Conservation (phyloP, 306 rosid species). For the Pyrus bretschneideri region DNA sequence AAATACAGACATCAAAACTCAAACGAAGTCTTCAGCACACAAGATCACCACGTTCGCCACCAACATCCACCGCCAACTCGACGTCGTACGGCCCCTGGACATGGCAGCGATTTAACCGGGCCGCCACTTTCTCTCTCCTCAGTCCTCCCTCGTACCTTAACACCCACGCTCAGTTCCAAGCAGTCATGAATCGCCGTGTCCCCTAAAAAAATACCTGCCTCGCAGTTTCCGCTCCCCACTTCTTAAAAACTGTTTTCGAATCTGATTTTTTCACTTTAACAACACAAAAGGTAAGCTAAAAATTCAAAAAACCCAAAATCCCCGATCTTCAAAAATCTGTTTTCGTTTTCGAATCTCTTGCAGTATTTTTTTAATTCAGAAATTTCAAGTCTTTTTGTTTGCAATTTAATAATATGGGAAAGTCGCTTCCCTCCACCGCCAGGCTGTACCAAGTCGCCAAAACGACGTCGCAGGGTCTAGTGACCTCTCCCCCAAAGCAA, state of each 20-base stretch:
- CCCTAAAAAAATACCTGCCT: conserved; percentile 4
- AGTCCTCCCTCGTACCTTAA: not conserved
- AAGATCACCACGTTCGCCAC: not conserved
- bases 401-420: not conserved
- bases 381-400: not conserved
- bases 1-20: not conserved
- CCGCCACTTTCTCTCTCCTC: not conserved
- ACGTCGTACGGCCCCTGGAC: not conserved
- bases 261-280: not conserved
- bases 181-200: not conserved
- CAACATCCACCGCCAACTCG: not conserved
- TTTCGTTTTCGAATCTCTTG: not conserved
- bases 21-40: not conserved
- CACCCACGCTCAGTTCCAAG: not conserved
- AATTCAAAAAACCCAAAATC: not conserved
- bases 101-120: not conserved
- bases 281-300: conserved; percentile 19
- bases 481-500: not conserved
- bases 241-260: not conserved
- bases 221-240: conserved; percentile 7
- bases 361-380: not conserved
- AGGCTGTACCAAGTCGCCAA: conserved; percentile 1
- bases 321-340: not conserved
- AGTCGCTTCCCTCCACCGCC: conserved; percentile 4
- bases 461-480: conserved; percentile 1